Evolutionary conservation across 805 yeast genomes (phyloP), one percentile per base, ranked within the genome.

Genomic region (Phaffomyces thermotolerans): DNA sequence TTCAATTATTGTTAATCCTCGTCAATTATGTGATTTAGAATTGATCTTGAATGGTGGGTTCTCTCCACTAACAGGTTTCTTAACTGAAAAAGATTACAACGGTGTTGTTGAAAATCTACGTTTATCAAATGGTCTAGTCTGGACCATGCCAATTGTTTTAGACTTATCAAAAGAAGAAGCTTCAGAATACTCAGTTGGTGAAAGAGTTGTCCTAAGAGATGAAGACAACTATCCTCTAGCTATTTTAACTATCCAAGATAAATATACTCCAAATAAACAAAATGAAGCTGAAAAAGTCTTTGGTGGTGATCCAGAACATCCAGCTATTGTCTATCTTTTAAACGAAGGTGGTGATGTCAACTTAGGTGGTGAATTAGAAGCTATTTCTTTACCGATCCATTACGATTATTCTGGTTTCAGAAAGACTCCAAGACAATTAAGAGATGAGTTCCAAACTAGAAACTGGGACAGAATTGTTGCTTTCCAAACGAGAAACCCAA

Each of bases 251-350:
- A 71, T 90, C 22, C 79, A 73, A 46, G 93, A 89, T 50, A 76
- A 86, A 30, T 90, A 84, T 71, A 72, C 72, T 56, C 96, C 96
- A 53, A 73, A 90, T 66, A 91, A 91, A 72, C 58, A 68, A 44
- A 61, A 62, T 17, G 98, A 90, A 70, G 96, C 96, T 42, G 65
- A 77, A 52, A 75, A 81, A 60, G 97, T 89, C 25, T 91, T 88
- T 69, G 80, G 97, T 63, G 98, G 97, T 49, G 97, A 91, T 64
- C 90, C 95, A 37, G 97, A 91, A 64, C 98, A 90, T 67, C 97
- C 97, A 18, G 97, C 97, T 12, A 72, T 85, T 57, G 73, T 71
- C 56, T 90, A 85, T 66, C 71, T 90, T 54, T 60, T 65, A 58
- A 79, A 84, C 49, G 70, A 73, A 41, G 90, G 90, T 31, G 90